A percentile compares a stretch with the other conserved stretches of the same genome.
phyloP scores from a whole-genome alignment of 1,284 basidiomycete genomes.

The Moesziomyces antarcticus region DNA sequence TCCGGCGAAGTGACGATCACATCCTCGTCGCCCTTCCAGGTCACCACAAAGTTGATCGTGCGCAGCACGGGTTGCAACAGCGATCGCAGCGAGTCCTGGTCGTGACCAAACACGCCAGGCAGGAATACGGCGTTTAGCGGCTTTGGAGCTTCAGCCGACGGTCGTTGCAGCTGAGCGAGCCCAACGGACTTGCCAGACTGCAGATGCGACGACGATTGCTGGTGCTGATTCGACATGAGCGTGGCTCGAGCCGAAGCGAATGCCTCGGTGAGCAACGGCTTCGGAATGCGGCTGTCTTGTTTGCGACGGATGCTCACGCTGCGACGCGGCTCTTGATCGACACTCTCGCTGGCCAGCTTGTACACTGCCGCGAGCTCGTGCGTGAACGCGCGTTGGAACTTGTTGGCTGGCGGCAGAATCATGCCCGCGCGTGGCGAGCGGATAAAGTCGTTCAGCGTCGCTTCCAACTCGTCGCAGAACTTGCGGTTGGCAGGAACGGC shows the following conservation, averaged over 20 bases:
- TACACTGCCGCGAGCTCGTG: constrained; percentile 58
- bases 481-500: constrained; percentile 46
- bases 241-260: constrained; percentile 37
- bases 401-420: constrained; percentile 53
- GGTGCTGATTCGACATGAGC: constrained; percentile 29
- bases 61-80: constrained; percentile 41
- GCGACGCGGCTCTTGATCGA: constrained; percentile 56
- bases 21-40: constrained; percentile 59
- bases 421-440: constrained; percentile 58
- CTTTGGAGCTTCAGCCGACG: constrained; percentile 24
- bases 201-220: constrained; percentile 3
- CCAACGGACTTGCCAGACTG: constrained; percentile 27
- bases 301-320: constrained; percentile 60
- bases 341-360: constrained; percentile 54
- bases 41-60: constrained; percentile 39
- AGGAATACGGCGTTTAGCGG: constrained; percentile 59
- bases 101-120: constrained; percentile 58
- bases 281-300: constrained; percentile 56
- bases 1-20: constrained; percentile 55
- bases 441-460: constrained; percentile 61
- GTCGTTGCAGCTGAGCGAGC: constrained; percentile 49
- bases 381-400: constrained; percentile 57
- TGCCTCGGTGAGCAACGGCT: constrained; percentile 54
- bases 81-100: constrained; percentile 43
- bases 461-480: constrained; percentile 59